Evolutionary conservation across 257 asterid genomes (phyloP), one percentile per base, ranked within the genome.

Genomic region (Echium plantagineum): DNA sequence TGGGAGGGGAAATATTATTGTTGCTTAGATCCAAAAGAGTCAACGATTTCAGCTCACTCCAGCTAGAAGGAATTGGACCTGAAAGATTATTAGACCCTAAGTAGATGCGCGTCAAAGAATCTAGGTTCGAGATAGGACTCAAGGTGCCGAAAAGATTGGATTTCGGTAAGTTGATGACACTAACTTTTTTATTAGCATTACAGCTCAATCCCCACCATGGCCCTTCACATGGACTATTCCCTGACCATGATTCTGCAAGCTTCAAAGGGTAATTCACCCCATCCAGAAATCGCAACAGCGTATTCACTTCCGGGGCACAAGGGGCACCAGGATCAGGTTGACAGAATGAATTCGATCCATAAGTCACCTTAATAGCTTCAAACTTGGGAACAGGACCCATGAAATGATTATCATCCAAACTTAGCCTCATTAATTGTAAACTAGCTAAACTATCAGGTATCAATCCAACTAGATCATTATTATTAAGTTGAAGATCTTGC

Each of bases 311-410:
- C 7, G 82, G 78, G 7, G 83, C 73, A 73, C 96, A 90, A 0
- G 56, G 57, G 72, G 57, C 76, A 15, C 94, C 94, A 0, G 80
- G 72, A 35, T 57, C 55, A 31, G 83, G 62, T 63, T 66, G 73
- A 66, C 97, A 90, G 51, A 86, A 90, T 0, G 86, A 70, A 46
- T 90, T 90, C 4, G 85, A 73, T 24, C 21, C 49, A 52, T 58
- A 90, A 20, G 80, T 75, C 62, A 57, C 79, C 58, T 79, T 74
- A 59, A 61, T 76, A 57, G 84, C 84, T 69, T 67, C 81, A 75
- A 90, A 84, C 57, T 79, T 77, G 8, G 94, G 97, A 5, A 75
- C 63, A 58, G 88, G 94, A 28, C 95, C 95, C 88, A 86, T 78
- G 58, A 89, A 81, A 31, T 68, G 82, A 74, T 89, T 86, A 53